Conservation (phyloP, 2,329 filamentous ascomycete genomes). For the Trichoderma atrobrunneum region DNA sequence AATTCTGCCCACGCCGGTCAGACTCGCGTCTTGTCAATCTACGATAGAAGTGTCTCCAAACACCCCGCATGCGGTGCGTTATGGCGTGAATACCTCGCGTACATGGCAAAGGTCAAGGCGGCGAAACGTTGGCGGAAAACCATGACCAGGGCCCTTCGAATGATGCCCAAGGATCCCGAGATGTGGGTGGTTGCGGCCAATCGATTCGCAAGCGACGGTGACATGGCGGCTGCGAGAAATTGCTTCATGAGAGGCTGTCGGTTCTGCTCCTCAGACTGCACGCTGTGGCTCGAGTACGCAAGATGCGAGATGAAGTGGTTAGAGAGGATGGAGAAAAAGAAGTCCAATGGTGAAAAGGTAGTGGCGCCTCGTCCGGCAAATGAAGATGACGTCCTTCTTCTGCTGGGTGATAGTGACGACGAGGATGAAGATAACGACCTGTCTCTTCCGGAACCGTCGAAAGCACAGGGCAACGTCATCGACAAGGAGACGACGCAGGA, state of each 20-base stretch:
- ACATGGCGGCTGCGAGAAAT: constrained; percentile 80
- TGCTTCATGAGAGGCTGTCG: constrained; percentile 86
- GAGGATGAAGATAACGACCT: constrained; percentile 43
- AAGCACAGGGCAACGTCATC: constrained; percentile 43
- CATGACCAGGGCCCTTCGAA: constrained; percentile 68
- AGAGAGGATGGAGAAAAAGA: constrained; percentile 72
- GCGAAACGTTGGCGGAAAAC: constrained; percentile 63
- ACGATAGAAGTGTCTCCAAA: constrained; percentile 80
- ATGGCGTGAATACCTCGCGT: constrained; percentile 89
- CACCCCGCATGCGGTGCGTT: constrained; percentile 78
- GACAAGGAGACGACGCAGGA: constrained; percentile 45
- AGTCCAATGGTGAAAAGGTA: constrained; percentile 45
- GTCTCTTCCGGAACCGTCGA: constrained; percentile 45
- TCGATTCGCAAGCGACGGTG: constrained; percentile 72
- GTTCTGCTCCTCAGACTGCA: constrained; percentile 74
- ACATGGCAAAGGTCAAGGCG: constrained; percentile 66
- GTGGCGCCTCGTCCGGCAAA: constrained; percentile 45
- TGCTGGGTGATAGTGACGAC: constrained; percentile 45
- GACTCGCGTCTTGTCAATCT: constrained; percentile 81
- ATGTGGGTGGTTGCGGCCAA: constrained; percentile 86
- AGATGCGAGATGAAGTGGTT: constrained; percentile 92
- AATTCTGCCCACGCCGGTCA: constrained; percentile 70
- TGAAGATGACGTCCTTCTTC: constrained; percentile 47
- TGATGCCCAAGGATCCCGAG: constrained; percentile 79
- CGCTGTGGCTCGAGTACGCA: constrained; percentile 86